A percentile compares a stretch with the other conserved stretches of the same genome.
Evolutionary conservation across 148 eudicot genomes (phyloP).

Genomic region (Rhododendron griersonianum): DNA sequence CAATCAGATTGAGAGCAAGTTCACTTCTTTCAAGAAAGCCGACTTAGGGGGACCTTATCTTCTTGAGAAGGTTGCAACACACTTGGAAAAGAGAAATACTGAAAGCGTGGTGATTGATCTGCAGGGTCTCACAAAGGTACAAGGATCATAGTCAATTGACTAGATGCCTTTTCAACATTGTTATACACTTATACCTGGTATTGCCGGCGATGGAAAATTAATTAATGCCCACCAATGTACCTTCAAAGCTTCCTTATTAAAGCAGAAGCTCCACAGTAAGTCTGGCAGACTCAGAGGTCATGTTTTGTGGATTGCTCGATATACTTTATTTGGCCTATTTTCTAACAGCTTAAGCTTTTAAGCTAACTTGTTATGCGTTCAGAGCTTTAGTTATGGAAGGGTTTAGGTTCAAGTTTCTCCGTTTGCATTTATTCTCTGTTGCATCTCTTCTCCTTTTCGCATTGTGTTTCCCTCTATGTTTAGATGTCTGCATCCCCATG

Average conservation of each 20-base stretch:
- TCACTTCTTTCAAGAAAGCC: constrained; percentile 24
- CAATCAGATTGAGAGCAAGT: constrained; percentile 29
- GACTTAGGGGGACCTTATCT: constrained; percentile 51
- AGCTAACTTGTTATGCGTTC: background rate
- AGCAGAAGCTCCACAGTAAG: background rate
- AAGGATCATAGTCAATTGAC: background rate
- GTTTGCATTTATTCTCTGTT: background rate
- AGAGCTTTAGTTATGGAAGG: background rate
- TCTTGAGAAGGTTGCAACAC: constrained; percentile 84
- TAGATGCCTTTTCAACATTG: background rate
- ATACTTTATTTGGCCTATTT: background rate
- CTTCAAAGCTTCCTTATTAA: background rate
- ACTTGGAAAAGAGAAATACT: constrained; percentile 54
- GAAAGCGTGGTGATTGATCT: constrained; percentile 67
- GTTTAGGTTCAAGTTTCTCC: background rate
- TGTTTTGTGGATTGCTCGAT: background rate
- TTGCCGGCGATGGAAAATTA: background rate
- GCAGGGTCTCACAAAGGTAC: constrained; percentile 83
- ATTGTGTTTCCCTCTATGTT: background rate
- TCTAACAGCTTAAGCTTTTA: background rate
- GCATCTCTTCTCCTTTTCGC: background rate
- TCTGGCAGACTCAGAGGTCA: background rate
- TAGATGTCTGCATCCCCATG: background rate
- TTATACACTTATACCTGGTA: background rate
- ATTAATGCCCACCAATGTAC: background rate